A percentile compares a stretch with the other conserved stretches of the same genome.
Evolutionary conservation across 805 yeast species (phyloP).

Genomic region (Kurtzmaniella cleridarum): DNA sequence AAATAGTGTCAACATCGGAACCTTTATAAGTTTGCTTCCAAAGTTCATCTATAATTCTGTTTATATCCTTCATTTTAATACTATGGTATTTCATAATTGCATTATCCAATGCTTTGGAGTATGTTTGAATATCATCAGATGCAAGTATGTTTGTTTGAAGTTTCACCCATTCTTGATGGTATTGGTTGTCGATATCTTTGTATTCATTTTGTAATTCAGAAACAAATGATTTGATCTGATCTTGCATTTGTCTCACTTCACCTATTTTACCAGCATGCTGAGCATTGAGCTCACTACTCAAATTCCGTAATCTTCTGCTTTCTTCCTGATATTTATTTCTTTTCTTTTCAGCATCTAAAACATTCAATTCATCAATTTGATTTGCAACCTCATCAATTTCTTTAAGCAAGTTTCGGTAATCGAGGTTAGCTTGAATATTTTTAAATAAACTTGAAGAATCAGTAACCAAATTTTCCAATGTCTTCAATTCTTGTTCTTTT

Average conservation of each 20-base stretch:
- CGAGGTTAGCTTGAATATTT: constrained; percentile 59
- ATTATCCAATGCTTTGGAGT: constrained; percentile 79
- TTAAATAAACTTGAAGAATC: constrained; percentile 61
- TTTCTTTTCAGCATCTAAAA: constrained; percentile 53
- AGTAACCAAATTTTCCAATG: constrained; percentile 37
- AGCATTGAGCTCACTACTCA: constrained; percentile 53
- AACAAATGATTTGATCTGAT: constrained; percentile 53
- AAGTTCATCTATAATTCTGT: constrained; percentile 77
- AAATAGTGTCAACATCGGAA: constrained; percentile 88
- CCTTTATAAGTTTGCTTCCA: constrained; percentile 96
- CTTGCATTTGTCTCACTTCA: constrained; percentile 76
- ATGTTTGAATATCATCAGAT: constrained; percentile 75
- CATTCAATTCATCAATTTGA: constrained; percentile 42
- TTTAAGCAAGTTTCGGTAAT: constrained; percentile 40
- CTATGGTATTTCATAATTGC: constrained; percentile 93
- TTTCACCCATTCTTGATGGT: constrained; percentile 66
- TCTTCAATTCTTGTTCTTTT: constrained; percentile 19
- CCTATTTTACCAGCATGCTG: constrained; percentile 74
- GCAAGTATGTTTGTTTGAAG: constrained; percentile 71
- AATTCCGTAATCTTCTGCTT: constrained; percentile 44
- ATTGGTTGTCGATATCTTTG: constrained; percentile 56
- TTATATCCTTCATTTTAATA: constrained; percentile 88
- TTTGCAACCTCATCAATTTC: constrained; percentile 33
- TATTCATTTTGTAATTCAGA: constrained; percentile 68
- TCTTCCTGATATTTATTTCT: constrained; percentile 57